Percentiles rank a stretch among this genome's conserved stretches.
These are phyloP conservation scores for Otatea glauca DNA, from an alignment of 176 grass and related monocot species.

Conservation along the genomic window DNA sequence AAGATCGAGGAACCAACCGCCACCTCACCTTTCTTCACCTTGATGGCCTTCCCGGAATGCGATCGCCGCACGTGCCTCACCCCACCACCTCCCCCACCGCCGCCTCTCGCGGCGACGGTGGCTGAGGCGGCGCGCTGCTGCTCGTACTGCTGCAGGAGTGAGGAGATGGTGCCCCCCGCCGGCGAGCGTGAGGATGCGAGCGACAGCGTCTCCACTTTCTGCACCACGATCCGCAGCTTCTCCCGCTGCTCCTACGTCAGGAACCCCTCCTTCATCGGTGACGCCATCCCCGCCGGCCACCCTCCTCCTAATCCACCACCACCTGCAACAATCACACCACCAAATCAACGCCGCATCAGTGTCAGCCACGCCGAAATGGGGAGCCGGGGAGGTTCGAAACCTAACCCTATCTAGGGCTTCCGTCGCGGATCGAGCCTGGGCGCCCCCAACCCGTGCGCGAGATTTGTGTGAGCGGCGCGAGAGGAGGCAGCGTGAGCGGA, in stretches of 20 bases:
- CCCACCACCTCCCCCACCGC: conserved; percentile 20
- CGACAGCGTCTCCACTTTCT: conserved; percentile 84
- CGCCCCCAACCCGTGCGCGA: conserved; percentile 33
- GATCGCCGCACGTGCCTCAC: conserved; percentile 67
- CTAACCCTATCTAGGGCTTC: conserved; percentile 52
- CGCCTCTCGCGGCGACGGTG: conserved; percentile 3
- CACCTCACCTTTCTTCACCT: conserved; percentile 93
- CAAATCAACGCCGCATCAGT: conserved; percentile 18
- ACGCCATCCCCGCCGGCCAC: conserved; percentile 57
- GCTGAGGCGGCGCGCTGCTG: conserved; percentile 43
- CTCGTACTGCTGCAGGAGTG: conserved; percentile 69
- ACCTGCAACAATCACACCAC: neutral
- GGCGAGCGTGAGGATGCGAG: conserved; percentile 75
- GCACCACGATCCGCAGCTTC: conserved; percentile 79
- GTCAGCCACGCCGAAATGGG: neutral
- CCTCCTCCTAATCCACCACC: neutral
- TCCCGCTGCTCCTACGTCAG: conserved; percentile 91
- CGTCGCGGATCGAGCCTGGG: conserved; percentile 52
- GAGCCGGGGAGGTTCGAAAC: neutral
- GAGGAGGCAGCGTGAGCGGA: neutral
- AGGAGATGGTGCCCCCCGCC: conserved; percentile 48
- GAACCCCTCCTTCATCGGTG: conserved; percentile 92
- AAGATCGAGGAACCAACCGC: conserved; percentile 33
- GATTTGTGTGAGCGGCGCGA: conserved; percentile 38
- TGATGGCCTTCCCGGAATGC: conserved; percentile 87